These are phyloP conservation scores for Tuber melanosporum DNA, from an alignment of 495 filamentous ascomycete genomes.

Conservation along the genomic window DNA sequence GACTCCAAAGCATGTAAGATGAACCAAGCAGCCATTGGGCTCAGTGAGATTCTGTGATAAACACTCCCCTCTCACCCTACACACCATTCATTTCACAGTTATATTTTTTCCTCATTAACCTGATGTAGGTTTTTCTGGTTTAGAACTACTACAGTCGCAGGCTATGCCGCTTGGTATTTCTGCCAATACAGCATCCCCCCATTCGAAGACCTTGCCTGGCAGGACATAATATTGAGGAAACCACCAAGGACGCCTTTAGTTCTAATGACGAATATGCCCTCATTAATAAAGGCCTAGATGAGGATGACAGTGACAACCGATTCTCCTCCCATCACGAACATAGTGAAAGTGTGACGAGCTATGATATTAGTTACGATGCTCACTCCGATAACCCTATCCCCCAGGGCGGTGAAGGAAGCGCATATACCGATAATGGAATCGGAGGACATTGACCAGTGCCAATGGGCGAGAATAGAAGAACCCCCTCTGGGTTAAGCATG, in stretches of 20 bases:
- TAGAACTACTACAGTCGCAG: conserved; percentile 63
- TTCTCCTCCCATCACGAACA: neutral
- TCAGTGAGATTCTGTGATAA: conserved; percentile 77
- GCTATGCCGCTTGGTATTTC: conserved; percentile 43
- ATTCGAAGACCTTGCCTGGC: conserved; percentile 31
- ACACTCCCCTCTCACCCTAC: conserved; percentile 39
- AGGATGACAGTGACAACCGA: too few species aligned
- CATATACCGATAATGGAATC: too few species aligned
- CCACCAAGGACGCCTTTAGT: conserved; percentile 43
- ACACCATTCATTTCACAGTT: neutral
- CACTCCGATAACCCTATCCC: conserved; percentile 34
- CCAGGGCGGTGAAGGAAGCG: neutral
- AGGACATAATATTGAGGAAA: conserved; percentile 32
- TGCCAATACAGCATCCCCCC: conserved; percentile 56
- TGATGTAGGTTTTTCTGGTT: conserved; percentile 64
- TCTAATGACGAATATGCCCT: too few species aligned
- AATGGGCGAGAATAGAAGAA: too few species aligned
- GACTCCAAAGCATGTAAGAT: conserved; percentile 53
- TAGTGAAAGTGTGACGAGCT: conserved; percentile 20
- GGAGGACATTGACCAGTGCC: too few species aligned
- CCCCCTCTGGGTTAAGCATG: too few species aligned
- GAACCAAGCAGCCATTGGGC: conserved; percentile 70
- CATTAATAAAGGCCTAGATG: too few species aligned
- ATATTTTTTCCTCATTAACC: conserved; percentile 21
- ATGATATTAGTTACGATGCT: conserved; percentile 25